Base-by-base conservation (phyloP, 2,329 filamentous ascomycete species). In the Trichoderma guizhouense region DNA sequence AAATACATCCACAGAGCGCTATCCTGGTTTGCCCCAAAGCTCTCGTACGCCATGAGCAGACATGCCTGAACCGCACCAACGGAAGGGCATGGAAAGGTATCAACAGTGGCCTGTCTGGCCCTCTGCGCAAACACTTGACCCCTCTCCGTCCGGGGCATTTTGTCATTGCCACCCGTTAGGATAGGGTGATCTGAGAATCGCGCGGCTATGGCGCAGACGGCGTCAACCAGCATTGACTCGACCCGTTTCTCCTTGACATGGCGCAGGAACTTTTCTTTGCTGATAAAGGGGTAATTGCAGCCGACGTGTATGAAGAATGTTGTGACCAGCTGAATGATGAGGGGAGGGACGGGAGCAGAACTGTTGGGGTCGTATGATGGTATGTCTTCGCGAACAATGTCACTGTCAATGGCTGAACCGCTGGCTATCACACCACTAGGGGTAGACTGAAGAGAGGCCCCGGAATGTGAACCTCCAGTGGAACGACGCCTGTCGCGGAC, bases 1-100 rank as follows among this genome's bases (percentile, higher is more conserved):
- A 97, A 85, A 78, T 97, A 97, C 93, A 97, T 97, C 94, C 94
- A 97, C 7, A 97, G 81, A 0, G 93, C 93, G 79, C 93, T 97
- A 77, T 97, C 94, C 76, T 95, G 93, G 75, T 93, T 93, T 12
- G 93, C 92, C 1, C 94, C 94, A 76, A 97, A 97, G 57, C 95
- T 92, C 75, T 97, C 93, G 77, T 97, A 97, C 0, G 93, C 94
- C 82, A 97, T 88, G 32, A 97, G 83, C 12, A 97, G 82, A 63
- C 92, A 94, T 0, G 94, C 93, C 76, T 97, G 94, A 0, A 96
- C 93, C 11, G 93, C 93, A 28, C 92, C 92, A 1, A 97, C 90
- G 2, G 91, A 94, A 0, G 94, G 94, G 73, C 92, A 96, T 0
- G 93, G 89, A 74, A 97, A 94, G 0, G 92, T 92, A 76, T 97